Conservation (phyloP, 495 filamentous ascomycete genomes). For the Ascobolus immersus region DNA sequence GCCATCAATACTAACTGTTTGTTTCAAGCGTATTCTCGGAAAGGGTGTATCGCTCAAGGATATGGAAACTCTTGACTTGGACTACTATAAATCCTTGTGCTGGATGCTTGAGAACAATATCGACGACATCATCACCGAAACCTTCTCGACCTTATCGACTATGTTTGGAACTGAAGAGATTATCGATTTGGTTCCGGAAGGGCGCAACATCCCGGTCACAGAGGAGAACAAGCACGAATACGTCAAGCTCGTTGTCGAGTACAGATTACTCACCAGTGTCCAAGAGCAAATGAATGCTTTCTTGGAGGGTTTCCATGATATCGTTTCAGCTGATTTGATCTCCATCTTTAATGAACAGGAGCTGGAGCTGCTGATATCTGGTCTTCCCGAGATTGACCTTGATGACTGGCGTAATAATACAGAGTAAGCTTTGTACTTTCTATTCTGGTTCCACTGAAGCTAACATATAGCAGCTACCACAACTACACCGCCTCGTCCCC, state of each 20-base stretch:
- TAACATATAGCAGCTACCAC: no score
- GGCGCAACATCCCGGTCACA: constrained; percentile 76
- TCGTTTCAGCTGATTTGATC: constrained; percentile 81
- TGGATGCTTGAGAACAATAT: constrained; percentile 99
- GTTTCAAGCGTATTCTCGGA: constrained; percentile 46
- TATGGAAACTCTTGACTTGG: constrained; percentile 95
- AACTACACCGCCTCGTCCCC: constrained; percentile 86
- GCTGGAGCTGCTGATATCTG: constrained; percentile 86
- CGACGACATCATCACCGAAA: constrained; percentile 95
- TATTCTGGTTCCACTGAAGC: no score
- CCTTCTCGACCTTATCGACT: constrained; percentile 77
- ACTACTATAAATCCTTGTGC: constrained; percentile 95
- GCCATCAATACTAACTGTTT: constrained; percentile 2
- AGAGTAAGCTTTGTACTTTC: no score
- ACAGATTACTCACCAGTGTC: constrained; percentile 71
- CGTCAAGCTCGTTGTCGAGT: constrained; percentile 77
- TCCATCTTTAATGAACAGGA: constrained; percentile 98
- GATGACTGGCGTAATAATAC: constrained; percentile 99
- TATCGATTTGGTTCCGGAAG: constrained; percentile 66
- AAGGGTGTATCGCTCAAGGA: constrained; percentile 92
- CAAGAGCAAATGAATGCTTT: constrained; percentile 87
- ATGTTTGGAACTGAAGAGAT: constrained; percentile 73
- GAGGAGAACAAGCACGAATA: constrained; percentile 98
- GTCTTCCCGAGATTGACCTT: constrained; percentile 85
- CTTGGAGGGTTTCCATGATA: constrained; percentile 92